Base-by-base conservation (phyloP, 1,284 basidiomycete genomes). In the Puccinia triticina region DNA sequence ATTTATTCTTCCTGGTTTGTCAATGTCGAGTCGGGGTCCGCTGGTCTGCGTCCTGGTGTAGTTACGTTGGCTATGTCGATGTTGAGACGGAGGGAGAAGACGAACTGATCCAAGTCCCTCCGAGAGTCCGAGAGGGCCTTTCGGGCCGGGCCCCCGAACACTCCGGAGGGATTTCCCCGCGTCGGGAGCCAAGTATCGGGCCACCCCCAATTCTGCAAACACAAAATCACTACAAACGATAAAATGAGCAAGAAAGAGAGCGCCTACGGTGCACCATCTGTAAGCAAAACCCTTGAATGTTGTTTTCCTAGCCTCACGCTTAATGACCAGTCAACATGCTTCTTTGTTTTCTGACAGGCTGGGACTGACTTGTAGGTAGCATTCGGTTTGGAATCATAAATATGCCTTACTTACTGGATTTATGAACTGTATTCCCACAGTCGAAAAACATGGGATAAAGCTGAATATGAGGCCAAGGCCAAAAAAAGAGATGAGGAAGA, bases 401-500 rank as follows among this genome's bases (percentile, higher is more conserved):
- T 37, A 11, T 37, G 11, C 18, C 29, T 55, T 16, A 29, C 21
- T 26, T n/a, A 78, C 16, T 5, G 7, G 64, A 46, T 34, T 67
- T 64, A 37, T 34, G n/a, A 21, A 37, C 26, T 66, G n/a, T 26
- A 26, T 48, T 1, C 34, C 12, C 64, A 48, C 18, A 79, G 77
- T 48, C 74, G 83, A 26, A 82, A 83, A 72, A 84, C 84, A 66
- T 86, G 86, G 86, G 84, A 86, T 72, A 84, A 85, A 73, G 84
- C 85, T 55, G 85, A 85, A 77, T 86, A 85, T 77, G 84, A 84
- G 53, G 83, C 84, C 16, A 83, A 83, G 64, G 86, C 86, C n/a
- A 82, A 82, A 64, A 82, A 84, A 59, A 84, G 85, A 83, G 86
- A 85, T 26, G 48, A 84, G 78, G 83, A 73, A 77, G 74, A 82